Conservation (phyloP, 768 basidiomycete genomes). For the Lentinula sp. region DNA sequence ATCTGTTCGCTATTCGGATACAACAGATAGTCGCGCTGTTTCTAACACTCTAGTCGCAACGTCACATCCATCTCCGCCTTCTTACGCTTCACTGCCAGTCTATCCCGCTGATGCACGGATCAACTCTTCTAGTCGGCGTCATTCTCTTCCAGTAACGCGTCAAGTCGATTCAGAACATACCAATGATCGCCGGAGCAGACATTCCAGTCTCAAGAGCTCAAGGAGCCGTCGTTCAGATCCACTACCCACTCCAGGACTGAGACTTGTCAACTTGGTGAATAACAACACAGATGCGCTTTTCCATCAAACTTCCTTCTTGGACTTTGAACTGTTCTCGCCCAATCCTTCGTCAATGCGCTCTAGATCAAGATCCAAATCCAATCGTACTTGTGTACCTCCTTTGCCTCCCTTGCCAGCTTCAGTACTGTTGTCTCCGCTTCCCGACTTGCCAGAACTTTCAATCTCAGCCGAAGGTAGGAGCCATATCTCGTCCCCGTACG, state of each 20-base stretch:
- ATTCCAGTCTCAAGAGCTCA: slow-evolving; percentile 19
- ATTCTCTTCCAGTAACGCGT: slow-evolving; percentile 22
- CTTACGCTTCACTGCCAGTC: neutral
- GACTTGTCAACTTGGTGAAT: slow-evolving; percentile 14
- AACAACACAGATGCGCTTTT: neutral
- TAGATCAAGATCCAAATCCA: neutral
- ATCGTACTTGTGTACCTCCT: neutral
- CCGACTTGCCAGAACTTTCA: neutral
- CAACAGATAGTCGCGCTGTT: neutral
- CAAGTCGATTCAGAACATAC: slow-evolving; percentile 5
- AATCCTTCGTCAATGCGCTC: neutral
- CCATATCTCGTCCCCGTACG: slow-evolving; percentile 23
- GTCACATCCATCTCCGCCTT: neutral
- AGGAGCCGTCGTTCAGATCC: slow-evolving; percentile 12
- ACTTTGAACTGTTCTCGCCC: slow-evolving; percentile 2
- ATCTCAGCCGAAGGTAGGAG: neutral
- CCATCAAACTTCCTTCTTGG: neutral
- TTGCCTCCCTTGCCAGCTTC: slow-evolving; percentile 2
- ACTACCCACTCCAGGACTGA: slow-evolving; percentile 12
- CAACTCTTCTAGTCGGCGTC: slow-evolving; percentile 14
- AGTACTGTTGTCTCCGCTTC: slow-evolving; percentile 5
- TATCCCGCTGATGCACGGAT: slow-evolving; percentile 1
- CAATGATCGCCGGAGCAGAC: slow-evolving; percentile 11
- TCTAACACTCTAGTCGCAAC: neutral
- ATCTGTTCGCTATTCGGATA: neutral